Percentiles rank a stretch among this genome's conserved stretches.
These are phyloP conservation scores for Echeveria elegans DNA, from an alignment of 164 flowering plant genomes.

Conservation along the genomic window DNA sequence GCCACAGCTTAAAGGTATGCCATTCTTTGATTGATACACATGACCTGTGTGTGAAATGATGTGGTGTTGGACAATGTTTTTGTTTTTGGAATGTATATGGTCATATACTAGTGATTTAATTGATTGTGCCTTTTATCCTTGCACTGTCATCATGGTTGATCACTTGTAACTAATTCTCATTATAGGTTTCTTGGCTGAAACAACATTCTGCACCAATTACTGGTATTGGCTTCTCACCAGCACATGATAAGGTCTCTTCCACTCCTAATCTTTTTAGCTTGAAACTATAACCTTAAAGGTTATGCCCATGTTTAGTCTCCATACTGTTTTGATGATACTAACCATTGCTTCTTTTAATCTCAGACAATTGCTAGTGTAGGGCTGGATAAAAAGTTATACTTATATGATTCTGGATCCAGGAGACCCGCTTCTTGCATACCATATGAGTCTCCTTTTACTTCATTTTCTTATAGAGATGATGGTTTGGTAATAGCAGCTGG, in stretches of 20 bases:
- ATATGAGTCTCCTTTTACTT: constrained; percentile 89
- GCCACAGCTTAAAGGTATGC: constrained; percentile 80
- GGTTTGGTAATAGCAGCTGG: constrained; percentile 90
- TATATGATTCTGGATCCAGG: constrained; percentile 68
- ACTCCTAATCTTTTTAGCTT: neutral
- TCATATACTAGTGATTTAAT: neutral
- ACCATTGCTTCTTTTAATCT: neutral
- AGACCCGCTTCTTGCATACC: constrained; percentile 55
- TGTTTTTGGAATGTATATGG: neutral
- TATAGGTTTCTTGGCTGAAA: constrained; percentile 85
- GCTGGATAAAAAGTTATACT: constrained; percentile 80
- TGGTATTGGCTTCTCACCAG: constrained; percentile 88
- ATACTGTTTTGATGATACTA: neutral
- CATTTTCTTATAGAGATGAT: constrained; percentile 89
- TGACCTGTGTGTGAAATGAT: neutral
- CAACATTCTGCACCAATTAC: constrained; percentile 98
- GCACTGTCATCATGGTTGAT: neutral
- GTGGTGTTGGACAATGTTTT: neutral
- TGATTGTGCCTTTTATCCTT: neutral
- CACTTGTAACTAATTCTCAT: neutral
- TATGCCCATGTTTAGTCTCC: neutral
- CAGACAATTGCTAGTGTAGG: constrained; percentile 86
- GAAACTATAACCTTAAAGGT: neutral
- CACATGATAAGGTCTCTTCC: constrained; percentile 70
- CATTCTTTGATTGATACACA: neutral